These are phyloP conservation scores for Draba incana DNA, from an alignment of 345 rosid species.

Conservation along the genomic window DNA sequence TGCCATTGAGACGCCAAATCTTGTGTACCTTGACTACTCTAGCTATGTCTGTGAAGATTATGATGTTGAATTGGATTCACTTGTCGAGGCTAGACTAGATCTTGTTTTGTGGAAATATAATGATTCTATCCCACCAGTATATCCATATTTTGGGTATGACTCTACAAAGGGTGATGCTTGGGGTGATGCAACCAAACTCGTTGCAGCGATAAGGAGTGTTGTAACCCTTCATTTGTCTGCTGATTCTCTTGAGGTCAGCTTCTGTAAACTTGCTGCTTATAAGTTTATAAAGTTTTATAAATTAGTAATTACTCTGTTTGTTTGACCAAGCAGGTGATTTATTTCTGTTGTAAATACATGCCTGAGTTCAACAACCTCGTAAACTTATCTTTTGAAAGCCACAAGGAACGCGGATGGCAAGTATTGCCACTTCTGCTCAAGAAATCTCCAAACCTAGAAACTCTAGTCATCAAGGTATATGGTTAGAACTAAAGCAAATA, in stretches of 20 bases:
- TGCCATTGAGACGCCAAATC: background rate
- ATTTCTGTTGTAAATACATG: background rate
- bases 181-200: slow-evolving; percentile 20
- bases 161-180: background rate
- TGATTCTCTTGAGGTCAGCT: slow-evolving; percentile 14
- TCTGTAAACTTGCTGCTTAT: too few relatives aligned
- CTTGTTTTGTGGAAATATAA: slow-evolving; percentile 1
- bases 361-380: slow-evolving; percentile 8
- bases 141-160: background rate
- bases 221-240: slow-evolving; percentile 21
- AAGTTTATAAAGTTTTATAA: too few relatives aligned
- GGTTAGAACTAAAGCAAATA: background rate
- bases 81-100: slow-evolving; percentile 12
- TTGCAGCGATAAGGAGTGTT: slow-evolving; percentile 12
- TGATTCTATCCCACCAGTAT: background rate
- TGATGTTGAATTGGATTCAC: background rate
- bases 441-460: slow-evolving; percentile 15
- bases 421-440: slow-evolving; percentile 10
- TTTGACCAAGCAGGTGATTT: background rate
- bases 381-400: slow-evolving; percentile 23
- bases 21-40: slow-evolving; percentile 9
- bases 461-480: slow-evolving; percentile 11
- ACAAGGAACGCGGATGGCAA: slow-evolving; percentile 10
- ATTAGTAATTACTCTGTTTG: background rate
- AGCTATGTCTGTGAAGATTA: background rate